phyloP scores from a whole-genome alignment of 1,284 basidiomycete genomes.

The Fomes fomentarius region DNA sequence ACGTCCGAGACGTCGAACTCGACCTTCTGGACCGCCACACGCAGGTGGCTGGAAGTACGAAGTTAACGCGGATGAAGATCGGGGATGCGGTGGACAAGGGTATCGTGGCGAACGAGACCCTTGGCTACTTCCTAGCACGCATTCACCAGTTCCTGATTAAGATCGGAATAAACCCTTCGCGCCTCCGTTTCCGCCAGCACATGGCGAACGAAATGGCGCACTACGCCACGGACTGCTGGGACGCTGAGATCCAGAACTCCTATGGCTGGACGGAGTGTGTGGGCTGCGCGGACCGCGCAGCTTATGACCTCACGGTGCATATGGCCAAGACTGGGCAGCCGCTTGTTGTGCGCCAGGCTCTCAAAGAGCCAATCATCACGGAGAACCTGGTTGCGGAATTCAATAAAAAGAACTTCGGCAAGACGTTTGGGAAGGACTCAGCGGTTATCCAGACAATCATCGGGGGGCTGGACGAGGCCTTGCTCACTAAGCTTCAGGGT shows the following conservation, averaged over 20 bases:
- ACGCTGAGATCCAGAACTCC: slow-evolving; percentile 95
- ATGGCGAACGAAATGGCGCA: slow-evolving; percentile 99
- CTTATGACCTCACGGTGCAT: slow-evolving; percentile 83
- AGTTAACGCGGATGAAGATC: slow-evolving; percentile 71
- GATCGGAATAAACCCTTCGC: slow-evolving; percentile 89
- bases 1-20: slow-evolving; percentile 79
- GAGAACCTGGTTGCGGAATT: slow-evolving; percentile 79
- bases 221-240: slow-evolving; percentile 99
- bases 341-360: slow-evolving; percentile 81
- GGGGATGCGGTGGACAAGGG: slow-evolving; percentile 90
- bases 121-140: slow-evolving; percentile 96
- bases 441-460: slow-evolving; percentile 75
- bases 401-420: slow-evolving; percentile 90
- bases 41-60: slow-evolving; percentile 79
- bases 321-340: slow-evolving; percentile 64
- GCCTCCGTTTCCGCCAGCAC: slow-evolving; percentile 94
- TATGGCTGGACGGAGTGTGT: slow-evolving; percentile 99
- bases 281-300: slow-evolving; percentile 98
- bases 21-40: slow-evolving; percentile 83
- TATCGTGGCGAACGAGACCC: slow-evolving; percentile 94
- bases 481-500: slow-evolving; percentile 71
- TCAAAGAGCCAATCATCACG: slow-evolving; percentile 80
- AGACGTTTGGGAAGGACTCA: slow-evolving; percentile 89
- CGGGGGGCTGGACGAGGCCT: slow-evolving; percentile 68
- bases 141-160: slow-evolving; percentile 91